Evolutionary conservation across 441 rosid species (phyloP), one percentile per base, ranked within the genome.

Genomic region (Pelargonium cotyledonis): DNA sequence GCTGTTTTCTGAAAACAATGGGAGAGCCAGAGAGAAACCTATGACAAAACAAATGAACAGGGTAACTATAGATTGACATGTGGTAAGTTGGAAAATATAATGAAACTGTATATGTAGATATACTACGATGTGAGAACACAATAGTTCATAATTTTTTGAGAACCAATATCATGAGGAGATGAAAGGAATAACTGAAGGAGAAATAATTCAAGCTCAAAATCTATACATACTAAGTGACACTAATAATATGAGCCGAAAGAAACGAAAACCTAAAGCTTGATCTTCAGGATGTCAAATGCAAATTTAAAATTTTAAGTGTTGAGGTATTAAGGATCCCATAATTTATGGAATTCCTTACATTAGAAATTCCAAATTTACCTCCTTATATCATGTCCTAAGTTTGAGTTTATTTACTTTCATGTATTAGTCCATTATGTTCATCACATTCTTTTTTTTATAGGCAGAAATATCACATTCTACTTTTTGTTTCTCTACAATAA

Each of bases 21-120:
- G 98, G 70, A 91, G 88, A 78, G 86, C 82, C 86, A 89, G 83
- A 4, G 97, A 88, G 75, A 84, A 79, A 74, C 96, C 98, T 93
- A 78, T 66, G 63, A 67, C 43, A 76, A 73, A 60, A 75, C 63
- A 63, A 75, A 53, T 47, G 11, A 21, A 67, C 6, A 41, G 12
- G 58, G 23, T 69, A 31, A 71, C 38, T 43, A 51, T 9, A 44
- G 57, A 31, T 29, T 5, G 57, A 71, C 18, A 68, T 43, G 61
- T 21, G 15, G 57, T 15, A 11, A 51, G 16, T 7, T 16, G 58
- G 16, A 18, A 55, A 16, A 55, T 55, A 55, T 55, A 55, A 55
- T 16, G 23, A 55, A 55, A 8, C 61, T 5, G 21, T 19, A 55
- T 15, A 55, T 55, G 10, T 16, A 55, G 9, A 55, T 16, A 55